Base-by-base conservation (phyloP, 2,329 filamentous ascomycete genomes). In the Ophiostoma pallidulum region DNA sequence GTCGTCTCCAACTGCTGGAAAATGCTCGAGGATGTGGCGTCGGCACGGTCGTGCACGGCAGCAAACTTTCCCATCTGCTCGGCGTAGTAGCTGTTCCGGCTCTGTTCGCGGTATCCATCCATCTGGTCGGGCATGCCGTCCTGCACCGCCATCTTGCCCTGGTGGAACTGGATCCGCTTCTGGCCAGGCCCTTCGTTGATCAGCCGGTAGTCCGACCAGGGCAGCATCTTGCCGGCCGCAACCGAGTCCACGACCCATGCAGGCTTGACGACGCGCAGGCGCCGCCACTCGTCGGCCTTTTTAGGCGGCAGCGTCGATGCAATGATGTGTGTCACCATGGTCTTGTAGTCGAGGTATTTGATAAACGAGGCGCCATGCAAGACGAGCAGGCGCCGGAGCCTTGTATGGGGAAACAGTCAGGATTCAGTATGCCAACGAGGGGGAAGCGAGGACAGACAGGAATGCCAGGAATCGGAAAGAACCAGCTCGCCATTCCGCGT, bases 321-420 rank as follows among this genome's bases (percentile, higher is more conserved):
- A 57, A 98, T 89, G 56, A 98, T 95, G 62, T 98, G 91, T 1
- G 94, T 98, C 0, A 89, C 91, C 62, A 85, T 84, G 1, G 91
- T 97, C 69, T 98, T 98, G 32, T 82, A 85, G 63, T 96, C 90
- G 10, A 98, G 71, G 59, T 97, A 97, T 63, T 98, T 92, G 52
- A 96, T 75, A 57, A 95, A 97, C 0, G 85, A 86, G 28, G 90
- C 94, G n/a, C 92, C 92, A 76, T 97, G 82, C 57, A 84, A 79
- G 16, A 98, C 91, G 48, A 98, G 84, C 51, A 95, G 75, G 45
- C 73, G 80, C 67, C 95, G 91, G 16, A 98, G 76, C 38, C 72
- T 74, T 45, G 41, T 16, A 10, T 4, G 41, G 14, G 14, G 18
- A 18, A 36, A 6, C 33, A 36, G 16, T 6, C n/a, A 28, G 10